Conservation (phyloP, 2,329 filamentous ascomycete species). For the Colletotrichum higginsianum region DNA sequence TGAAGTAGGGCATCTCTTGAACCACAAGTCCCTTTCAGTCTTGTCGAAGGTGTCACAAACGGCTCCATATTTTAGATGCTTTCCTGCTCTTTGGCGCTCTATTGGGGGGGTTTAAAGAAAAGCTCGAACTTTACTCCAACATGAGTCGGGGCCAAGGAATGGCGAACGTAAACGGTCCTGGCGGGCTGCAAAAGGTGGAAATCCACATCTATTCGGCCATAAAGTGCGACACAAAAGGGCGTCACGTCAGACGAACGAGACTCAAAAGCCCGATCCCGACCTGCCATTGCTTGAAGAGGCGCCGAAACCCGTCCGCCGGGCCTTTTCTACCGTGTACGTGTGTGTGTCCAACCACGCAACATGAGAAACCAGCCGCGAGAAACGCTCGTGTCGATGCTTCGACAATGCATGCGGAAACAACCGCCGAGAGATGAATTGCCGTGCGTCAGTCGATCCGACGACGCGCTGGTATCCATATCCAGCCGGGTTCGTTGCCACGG, state of each 20-base stretch:
- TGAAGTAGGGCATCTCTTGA: background rate
- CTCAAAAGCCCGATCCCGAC: slow-evolving; percentile 21
- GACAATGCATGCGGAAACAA: background rate
- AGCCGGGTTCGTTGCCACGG: background rate
- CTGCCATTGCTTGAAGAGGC: background rate
- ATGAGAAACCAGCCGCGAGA: background rate
- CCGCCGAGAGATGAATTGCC: background rate
- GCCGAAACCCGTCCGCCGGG: slow-evolving; percentile 11
- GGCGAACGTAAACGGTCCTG: slow-evolving; percentile 22
- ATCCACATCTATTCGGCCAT: background rate
- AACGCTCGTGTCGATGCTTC: background rate
- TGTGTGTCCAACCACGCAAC: background rate
- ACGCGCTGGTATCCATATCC: background rate
- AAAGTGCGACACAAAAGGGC: slow-evolving; percentile 7
- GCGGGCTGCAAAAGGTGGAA: slow-evolving; percentile 12
- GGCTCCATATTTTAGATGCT: background rate
- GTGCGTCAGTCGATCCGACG: background rate
- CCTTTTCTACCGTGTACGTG: background rate
- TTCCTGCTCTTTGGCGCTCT: background rate
- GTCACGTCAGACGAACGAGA: slow-evolving; percentile 34
- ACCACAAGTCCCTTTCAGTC: background rate
- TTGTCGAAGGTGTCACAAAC: background rate
- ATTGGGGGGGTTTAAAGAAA: background rate
- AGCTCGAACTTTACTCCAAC: slow-evolving; percentile 19
- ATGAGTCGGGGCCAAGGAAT: slow-evolving; percentile 27